phyloP scores from a whole-genome alignment of 768 basidiomycete species.

The Serendipita sp. region DNA sequence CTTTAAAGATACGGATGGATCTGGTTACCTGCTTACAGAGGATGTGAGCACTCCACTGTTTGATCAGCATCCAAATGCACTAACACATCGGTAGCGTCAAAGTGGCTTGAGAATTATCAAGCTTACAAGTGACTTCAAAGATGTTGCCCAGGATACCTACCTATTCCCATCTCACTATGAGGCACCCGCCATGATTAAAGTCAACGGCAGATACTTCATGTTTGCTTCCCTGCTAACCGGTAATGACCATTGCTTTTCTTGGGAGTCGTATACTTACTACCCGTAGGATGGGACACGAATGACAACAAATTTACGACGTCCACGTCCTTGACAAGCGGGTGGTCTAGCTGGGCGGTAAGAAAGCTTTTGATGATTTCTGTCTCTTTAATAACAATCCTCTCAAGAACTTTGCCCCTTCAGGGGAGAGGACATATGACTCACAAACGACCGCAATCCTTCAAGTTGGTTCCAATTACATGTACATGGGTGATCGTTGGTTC shows the following conservation, averaged over 20 bases:
- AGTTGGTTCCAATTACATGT: slow-evolving; percentile 10
- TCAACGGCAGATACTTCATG: slow-evolving; percentile 9
- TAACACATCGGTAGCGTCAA: slow-evolving; percentile 4
- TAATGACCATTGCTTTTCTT: not conserved
- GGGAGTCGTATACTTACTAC: not conserved
- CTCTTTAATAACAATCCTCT: not conserved
- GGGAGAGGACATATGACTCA: slow-evolving; percentile 7
- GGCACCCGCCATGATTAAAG: slow-evolving; percentile 9
- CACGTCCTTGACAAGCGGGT: slow-evolving; percentile 5
- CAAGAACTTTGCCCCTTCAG: slow-evolving; percentile 9
- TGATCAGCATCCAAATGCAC: too few relatives aligned
- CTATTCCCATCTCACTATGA: slow-evolving; percentile 3
- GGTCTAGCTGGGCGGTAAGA: slow-evolving; percentile 7
- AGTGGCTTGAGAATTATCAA: slow-evolving; percentile 8
- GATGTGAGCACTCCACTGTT: not conserved
- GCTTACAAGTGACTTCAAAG: slow-evolving; percentile 4
- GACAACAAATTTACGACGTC: slow-evolving; percentile 9
- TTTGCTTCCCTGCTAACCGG: slow-evolving; percentile 7
- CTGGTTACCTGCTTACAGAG: slow-evolving; percentile 8
- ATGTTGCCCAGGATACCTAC: slow-evolving; percentile 7
- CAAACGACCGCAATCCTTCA: slow-evolving; percentile 9
- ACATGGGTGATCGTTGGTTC: slow-evolving; percentile 11
- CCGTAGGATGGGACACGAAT: slow-evolving; percentile 8
- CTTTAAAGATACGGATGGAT: slow-evolving; percentile 9
- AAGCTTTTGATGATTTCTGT: not conserved